Percentiles rank a stretch among this genome's conserved stretches.
These are phyloP conservation scores for Hirschioporus abietinus DNA, from an alignment of 768 basidiomycete genomes.

Conservation along the genomic window DNA sequence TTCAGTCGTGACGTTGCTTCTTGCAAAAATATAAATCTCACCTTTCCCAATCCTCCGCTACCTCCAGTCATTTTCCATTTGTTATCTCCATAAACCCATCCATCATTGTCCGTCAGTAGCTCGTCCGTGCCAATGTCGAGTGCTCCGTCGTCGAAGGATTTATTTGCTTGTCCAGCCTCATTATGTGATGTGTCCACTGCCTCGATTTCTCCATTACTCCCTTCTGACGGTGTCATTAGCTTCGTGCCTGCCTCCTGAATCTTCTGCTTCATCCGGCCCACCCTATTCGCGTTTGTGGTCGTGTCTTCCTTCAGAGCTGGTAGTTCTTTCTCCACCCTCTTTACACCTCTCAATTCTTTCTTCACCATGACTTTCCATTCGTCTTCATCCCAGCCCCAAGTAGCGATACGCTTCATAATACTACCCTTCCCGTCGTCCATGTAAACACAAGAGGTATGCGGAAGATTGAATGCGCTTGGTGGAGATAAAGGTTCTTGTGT, in stretches of 20 bases:
- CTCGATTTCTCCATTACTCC: not conserved
- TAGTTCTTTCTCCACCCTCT: conserved; percentile 57
- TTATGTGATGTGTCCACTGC: conserved; percentile 6
- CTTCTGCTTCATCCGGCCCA: conserved; percentile 24
- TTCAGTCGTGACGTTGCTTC: not conserved
- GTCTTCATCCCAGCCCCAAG: conserved; percentile 86
- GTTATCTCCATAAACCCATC: conserved; percentile 94
- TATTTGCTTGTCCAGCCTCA: not conserved
- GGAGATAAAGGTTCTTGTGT: conserved; percentile 59
- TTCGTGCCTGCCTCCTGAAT: conserved; percentile 26
- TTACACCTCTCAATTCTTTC: conserved; percentile 41
- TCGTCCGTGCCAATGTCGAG: conserved; percentile 18
- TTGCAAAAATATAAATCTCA: conserved; percentile 25
- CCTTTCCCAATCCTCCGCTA: conserved; percentile 85
- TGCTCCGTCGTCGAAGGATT: conserved; percentile 10
- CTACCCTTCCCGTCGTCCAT: conserved; percentile 33
- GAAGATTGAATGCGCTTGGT: conserved; percentile 63
- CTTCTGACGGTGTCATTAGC: conserved; percentile 11
- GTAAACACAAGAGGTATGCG: conserved; percentile 55
- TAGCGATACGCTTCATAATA: conserved; percentile 65
- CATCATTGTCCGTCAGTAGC: conserved; percentile 71
- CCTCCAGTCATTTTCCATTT: conserved; percentile 82
- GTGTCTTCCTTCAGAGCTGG: conserved; percentile 31
- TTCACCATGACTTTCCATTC: conserved; percentile 81
- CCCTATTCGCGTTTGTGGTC: conserved; percentile 18